Base-by-base conservation (phyloP, 208 protist genomes). In the Wallacemonas sp. region DNA sequence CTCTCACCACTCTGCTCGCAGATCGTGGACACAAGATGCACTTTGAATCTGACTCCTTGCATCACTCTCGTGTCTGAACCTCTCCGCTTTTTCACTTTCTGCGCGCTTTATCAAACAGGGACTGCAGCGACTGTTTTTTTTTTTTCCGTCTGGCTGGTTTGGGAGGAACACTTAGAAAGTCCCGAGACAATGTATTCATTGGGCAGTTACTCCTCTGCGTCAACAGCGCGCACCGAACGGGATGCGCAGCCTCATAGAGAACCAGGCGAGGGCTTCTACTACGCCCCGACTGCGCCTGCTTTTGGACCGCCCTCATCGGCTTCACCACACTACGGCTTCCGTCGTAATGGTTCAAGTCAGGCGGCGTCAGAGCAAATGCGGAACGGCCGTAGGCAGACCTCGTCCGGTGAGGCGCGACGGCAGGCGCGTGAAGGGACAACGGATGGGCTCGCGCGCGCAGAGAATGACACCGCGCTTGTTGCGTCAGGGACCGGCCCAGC, bases 291-390 rank as follows among this genome's bases (percentile, higher is more conserved):
- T 8, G 15, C 45, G 9, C 30, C 48, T 4, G 36, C 64, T 26
- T 72, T 70, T 27, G 63, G 33, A 1, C 70, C 70, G 15, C 75
- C 69, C n/a, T 70, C 70, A 5, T 65, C 75, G 15, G 64, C 66
- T 5, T 53, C 69, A 13, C 70, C 68, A 30, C 75, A 76, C 10
- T 65, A 75, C 29, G 55, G 68, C 26, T 76, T 76, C 32, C 50
- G 50, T n/a, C 50, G 50, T 8, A 57, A 57, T 24, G 50, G 50
- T 27, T 33, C 50, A 32, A 57, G 29, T 12, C 50, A 32, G 19
- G 19, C 26, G 30, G 13, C 50, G 22, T 37, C 50, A 13, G 50
- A 57, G 8, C 32, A 34, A 37, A 22, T 32, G 17, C 50, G 50
- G 24, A 57, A 57, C 32, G 29, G 50, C 4, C 50, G 50, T 12